Percentiles rank a stretch among this genome's conserved stretches.
Conservation (phyloP, 2,329 filamentous ascomycete genomes). For the Epichloe bromicola region DNA sequence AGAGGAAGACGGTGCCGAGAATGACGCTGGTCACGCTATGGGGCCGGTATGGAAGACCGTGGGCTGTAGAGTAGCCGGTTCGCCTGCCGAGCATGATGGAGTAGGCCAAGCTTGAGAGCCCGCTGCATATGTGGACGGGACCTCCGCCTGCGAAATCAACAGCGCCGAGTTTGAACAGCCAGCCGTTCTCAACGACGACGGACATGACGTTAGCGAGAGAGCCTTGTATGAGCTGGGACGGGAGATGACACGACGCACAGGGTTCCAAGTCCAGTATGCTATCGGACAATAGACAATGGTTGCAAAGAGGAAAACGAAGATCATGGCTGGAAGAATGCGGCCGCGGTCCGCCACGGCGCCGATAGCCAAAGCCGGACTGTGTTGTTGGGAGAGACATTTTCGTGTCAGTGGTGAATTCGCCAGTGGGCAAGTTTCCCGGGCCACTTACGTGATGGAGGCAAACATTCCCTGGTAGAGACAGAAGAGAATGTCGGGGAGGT, state of each 20-base stretch:
- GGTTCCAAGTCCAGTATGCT: conserved; percentile 69
- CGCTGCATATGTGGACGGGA: conserved; percentile 62
- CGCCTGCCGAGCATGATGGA: conserved; percentile 62
- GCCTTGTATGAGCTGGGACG: background rate
- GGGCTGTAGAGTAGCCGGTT: conserved; percentile 44
- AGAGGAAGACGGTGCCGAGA: conserved; percentile 62
- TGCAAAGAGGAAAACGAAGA: conserved; percentile 60
- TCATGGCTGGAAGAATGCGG: conserved; percentile 45
- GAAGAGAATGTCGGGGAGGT: conserved; percentile 72
- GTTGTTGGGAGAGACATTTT: conserved; percentile 12
- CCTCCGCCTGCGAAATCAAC: conserved; percentile 66
- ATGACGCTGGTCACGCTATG: conserved; percentile 66
- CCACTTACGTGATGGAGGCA: conserved; percentile 67
- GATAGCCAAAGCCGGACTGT: conserved; percentile 44
- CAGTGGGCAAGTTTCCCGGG: background rate
- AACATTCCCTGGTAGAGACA: conserved; percentile 85
- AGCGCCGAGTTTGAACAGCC: conserved; percentile 54
- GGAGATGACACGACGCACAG: conserved; percentile 9
- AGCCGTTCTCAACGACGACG: conserved; percentile 35
- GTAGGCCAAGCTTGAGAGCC: conserved; percentile 59
- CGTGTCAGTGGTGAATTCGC: background rate
- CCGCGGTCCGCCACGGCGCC: conserved; percentile 49
- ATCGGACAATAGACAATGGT: conserved; percentile 62
- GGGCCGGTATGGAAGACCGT: conserved; percentile 52
- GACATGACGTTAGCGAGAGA: background rate